Conservation (phyloP, 176 grass and related monocot genomes). For the Poa annua region DNA sequence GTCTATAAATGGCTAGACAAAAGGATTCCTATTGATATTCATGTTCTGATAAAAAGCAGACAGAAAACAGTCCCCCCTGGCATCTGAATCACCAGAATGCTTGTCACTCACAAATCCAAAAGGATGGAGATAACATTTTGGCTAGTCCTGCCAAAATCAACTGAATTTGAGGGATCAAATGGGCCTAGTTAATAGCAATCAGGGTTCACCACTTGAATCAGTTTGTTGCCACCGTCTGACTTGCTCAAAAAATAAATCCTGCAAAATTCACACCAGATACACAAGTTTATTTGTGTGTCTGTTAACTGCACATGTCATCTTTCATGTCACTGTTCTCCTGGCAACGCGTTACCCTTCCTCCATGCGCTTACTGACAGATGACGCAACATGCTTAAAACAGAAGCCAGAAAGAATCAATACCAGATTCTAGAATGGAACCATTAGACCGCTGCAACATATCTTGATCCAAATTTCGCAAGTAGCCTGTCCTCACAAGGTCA, state of each 20-base stretch:
- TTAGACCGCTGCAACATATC: constrained; percentile 29
- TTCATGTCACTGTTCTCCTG: constrained; percentile 21
- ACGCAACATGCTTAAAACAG: constrained; percentile 29
- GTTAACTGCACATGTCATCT: constrained; percentile 10
- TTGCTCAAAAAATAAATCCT: constrained; percentile 27
- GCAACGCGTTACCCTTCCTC: constrained; percentile 1
- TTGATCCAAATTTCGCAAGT: constrained; percentile 39
- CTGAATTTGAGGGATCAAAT: constrained; percentile 33
- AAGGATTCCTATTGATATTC: constrained; percentile 34
- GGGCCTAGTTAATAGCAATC: constrained; percentile 31
- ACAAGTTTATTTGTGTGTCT: background rate
- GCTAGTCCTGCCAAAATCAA: constrained; percentile 20
- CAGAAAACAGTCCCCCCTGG: constrained; percentile 9
- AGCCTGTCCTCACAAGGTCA: constrained; percentile 39
- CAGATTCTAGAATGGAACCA: constrained; percentile 26
- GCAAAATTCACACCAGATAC: constrained; percentile 4
- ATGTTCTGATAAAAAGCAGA: constrained; percentile 2
- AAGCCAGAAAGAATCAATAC: constrained; percentile 24
- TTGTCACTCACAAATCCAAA: constrained; percentile 30
- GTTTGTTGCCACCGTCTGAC: background rate
- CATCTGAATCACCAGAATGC: constrained; percentile 24
- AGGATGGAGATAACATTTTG: background rate
- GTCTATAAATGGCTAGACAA: constrained; percentile 40
- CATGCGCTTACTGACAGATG: constrained; percentile 32
- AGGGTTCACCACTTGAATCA: constrained; percentile 23